Base-by-base conservation (phyloP, 768 basidiomycete genomes). In the Pleurotus sapidus region DNA sequence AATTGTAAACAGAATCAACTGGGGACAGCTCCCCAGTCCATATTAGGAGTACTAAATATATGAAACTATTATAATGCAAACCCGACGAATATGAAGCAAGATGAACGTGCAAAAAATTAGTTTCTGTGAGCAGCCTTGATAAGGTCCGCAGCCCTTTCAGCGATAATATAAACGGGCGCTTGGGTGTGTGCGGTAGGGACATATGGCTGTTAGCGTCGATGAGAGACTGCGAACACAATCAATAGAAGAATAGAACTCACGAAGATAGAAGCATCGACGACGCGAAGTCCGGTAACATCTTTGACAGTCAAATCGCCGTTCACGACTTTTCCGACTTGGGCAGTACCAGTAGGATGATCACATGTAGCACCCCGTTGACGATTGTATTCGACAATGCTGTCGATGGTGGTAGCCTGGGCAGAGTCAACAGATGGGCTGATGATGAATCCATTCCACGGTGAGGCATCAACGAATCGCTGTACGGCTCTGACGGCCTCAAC, bases 201-300 rank as follows among this genome's bases (percentile, higher is more conserved):
- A 34, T 64, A 65, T 11, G 66, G 65, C 66, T n/a, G 55, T 66
- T 38, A 50, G 57, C 27, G 38, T 37, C 24, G 20, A 45, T 46
- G 23, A 15, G 57, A 40, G 40, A n/a, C 51, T 4, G 12, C 11
- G 56, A 2, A 14, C 37, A 25, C 9, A 23, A 12, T 27, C 23
- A 15, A n/a, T 20, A 24, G 24, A 15, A 39, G 20, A 7, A 17
- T 8, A 25, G 45, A 2, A 57, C 73, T 61, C 43, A 72, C 74
- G 48, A 75, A 60, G 14, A 74, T 64, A 15, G 72, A 74, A 3
- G 74, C 72, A 63, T 78, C 74, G 5, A 76, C 70, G 11, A 78
- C 61, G 7, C 76, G 60, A 50, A 78, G 53, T 3, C 72, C 75
- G 2, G 30, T 48, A 0, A 68, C 64, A 14, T n/a, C 23, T 18